Base-by-base conservation (phyloP, 1,284 basidiomycete species). In the Rhodotorula sp. region DNA sequence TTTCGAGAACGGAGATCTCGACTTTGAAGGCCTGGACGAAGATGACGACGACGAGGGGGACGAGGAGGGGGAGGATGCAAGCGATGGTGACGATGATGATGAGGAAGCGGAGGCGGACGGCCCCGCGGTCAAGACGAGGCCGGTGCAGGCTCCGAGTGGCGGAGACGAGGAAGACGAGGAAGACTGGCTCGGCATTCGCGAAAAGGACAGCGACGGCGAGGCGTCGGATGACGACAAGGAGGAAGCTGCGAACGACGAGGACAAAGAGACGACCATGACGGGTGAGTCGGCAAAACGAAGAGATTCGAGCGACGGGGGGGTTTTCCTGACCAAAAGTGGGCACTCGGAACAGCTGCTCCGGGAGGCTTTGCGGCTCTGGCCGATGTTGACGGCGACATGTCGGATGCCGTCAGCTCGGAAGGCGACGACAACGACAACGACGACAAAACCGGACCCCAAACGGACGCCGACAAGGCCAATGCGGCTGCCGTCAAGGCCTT, bases 401-500 rank as follows among this genome's bases (percentile, higher is more conserved):
- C 59, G 29, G 78, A 77, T 29, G 76, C 69, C 15, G 77, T 72
- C 52, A 43, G 39, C 39, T 79, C 79, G n/a, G 79, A 81, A 62
- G 59, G 82, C 26, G 83, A 79, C 31, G 80, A 76, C 62, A 60
- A 34, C 47, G 43, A 48, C 39, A 39, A 29, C 15, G 29, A 3
- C 29, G 61, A n/a, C 12, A 43, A 26, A 7, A 39, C 54, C 0
- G 58, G 43, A 16, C 39, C 39, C 39, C n/a, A 60, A n/a, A 47
- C 68, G n/a, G n/a, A 47, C 47, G 67, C 64, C 47, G 65, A 58
- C 58, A 47, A 49, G n/a, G 87, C 92, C 79, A 95, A 96, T 83
- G 87, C 88, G 48, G 91, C 91, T 81, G 87, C 90, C 65, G 85
- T 87, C 7, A 88, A 90, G 71, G 80, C 83, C 3, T 79, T 83